Conservation (phyloP, 2,329 filamentous ascomycete genomes). For the Colletotrichum kahawae region DNA sequence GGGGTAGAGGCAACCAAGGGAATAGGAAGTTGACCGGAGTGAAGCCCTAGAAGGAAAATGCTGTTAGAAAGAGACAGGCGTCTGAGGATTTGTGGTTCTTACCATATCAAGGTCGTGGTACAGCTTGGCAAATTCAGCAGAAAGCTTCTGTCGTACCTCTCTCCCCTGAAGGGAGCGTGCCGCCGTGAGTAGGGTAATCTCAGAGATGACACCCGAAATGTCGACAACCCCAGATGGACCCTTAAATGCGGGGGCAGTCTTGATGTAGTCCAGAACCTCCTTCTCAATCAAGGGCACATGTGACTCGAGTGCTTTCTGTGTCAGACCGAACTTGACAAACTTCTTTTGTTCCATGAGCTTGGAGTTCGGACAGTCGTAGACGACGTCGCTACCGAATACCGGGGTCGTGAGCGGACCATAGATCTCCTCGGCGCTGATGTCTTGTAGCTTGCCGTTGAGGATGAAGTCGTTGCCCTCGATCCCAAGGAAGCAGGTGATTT, state of each 20-base stretch:
- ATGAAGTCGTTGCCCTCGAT: constrained; percentile 89
- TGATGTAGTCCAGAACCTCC: constrained; percentile 77
- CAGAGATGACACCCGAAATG: constrained; percentile 77
- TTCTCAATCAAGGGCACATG: constrained; percentile 81
- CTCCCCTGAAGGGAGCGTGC: constrained; percentile 87
- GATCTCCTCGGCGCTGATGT: constrained; percentile 89
- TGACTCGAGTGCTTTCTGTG: constrained; percentile 72
- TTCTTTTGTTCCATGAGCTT: constrained; percentile 98
- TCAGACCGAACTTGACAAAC: constrained; percentile 85
- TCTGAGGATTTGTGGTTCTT: neutral
- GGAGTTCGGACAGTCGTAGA: constrained; percentile 89
- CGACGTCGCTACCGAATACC: constrained; percentile 82
- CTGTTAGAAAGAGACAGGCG: neutral
- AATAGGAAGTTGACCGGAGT: constrained; percentile 89
- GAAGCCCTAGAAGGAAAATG: constrained; percentile 62
- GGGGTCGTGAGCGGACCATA: constrained; percentile 78
- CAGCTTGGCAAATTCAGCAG: constrained; percentile 76
- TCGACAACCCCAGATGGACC: constrained; percentile 72
- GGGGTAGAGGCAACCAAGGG: constrained; percentile 86
- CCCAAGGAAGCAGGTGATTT: constrained; percentile 85
- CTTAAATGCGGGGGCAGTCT: constrained; percentile 65
- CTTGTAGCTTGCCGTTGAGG: constrained; percentile 87
- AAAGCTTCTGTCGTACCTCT: constrained; percentile 78
- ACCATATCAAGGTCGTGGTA: constrained; percentile 85
- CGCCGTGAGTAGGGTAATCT: constrained; percentile 89